Evolutionary conservation across 345 rosid genomes (phyloP), one percentile per base, ranked within the genome.

Genomic region (Rhizophora mangle): DNA sequence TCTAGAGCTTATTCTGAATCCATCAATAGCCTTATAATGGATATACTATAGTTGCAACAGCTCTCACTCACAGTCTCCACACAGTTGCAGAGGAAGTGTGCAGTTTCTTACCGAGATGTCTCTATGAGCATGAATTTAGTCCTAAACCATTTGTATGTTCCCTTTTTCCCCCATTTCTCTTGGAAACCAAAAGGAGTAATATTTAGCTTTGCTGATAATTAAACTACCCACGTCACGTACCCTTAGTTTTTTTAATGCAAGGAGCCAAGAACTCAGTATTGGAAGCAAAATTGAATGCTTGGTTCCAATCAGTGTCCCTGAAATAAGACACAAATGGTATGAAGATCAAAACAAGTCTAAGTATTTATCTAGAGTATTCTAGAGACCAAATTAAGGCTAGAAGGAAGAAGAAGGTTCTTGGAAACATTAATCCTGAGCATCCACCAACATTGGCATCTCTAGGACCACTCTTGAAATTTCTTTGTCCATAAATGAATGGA

Each of bases 251-350:
- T 59, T 53, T 62, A 47, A 87, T 67, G 84, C 98, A 91, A 65
- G 87, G 56, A 63, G 87, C 72, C 70, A 94, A 22, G 86, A 94
- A 94, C 37, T 79, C 84, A 82, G 88, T 77, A 77, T 91, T 83
- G 56, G 92, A 82, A 20, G 96, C 86, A 78, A 80, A 94, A 68
- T 89, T 87, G 74, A 91, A 91, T 60, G 98, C 93, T 78, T 67
- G 79, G 67, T 89, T 79, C 95, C 96, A 94, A 72, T 94, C 97
- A 72, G 83, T 89, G 4, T 86, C 77, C 92, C 98, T 94, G 96
- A 76, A 79, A 85, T 68, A 67, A 52, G 30, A 46, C n/a, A 53
- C 26, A 24, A 10, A 56, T 1, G 16, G 29, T 16, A 9, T 21
- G 21, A 20, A 54, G 24, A n/a, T 54, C 24, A 54, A 8, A 11